Evolutionary conservation across 1,284 basidiomycete species (phyloP).

Genomic region (Testicularia cyperi): DNA sequence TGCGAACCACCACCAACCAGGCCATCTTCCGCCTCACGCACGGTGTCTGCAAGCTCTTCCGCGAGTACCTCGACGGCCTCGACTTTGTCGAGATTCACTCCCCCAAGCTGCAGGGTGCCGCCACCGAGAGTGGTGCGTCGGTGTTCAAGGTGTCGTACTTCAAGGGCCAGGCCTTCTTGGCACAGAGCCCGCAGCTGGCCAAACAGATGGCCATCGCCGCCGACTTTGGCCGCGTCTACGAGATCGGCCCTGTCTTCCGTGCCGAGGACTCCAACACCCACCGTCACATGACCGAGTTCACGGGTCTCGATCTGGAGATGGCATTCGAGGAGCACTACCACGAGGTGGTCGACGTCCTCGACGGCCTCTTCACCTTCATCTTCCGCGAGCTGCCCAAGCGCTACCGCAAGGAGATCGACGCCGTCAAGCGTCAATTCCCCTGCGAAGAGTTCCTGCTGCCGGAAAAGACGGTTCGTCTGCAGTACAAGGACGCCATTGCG

Average conservation of each 20-base stretch:
- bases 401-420: constrained; percentile 77
- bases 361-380: constrained; percentile 57
- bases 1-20: constrained; percentile 92
- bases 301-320: constrained; percentile 99
- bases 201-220: constrained; percentile 99
- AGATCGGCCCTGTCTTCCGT: constrained; percentile 90
- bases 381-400: constrained; percentile 64
- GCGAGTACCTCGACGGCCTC: constrained; percentile 74
- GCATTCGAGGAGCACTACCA: constrained; percentile 97
- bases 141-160: constrained; percentile 99
- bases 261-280: constrained; percentile 98
- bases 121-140: constrained; percentile 92
- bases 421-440: constrained; percentile 83
- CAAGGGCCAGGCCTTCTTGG: constrained; percentile 91
- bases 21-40: constrained; percentile 92
- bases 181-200: constrained; percentile 93
- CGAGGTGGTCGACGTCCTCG: constrained; percentile 64
- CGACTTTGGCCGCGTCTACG: constrained; percentile 96
- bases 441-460: constrained; percentile 64
- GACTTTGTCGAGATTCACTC: constrained; percentile 94
- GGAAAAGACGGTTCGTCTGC: constrained; percentile 49
- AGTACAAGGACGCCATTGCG: constrained; percentile 56
- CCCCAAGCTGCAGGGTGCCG: constrained; percentile 94
- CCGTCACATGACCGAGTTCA: constrained; percentile 97
- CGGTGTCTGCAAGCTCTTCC: constrained; percentile 84